These are phyloP conservation scores for Cryptococcus sp. DNA, from an alignment of 1,284 basidiomycete species.

Conservation along the genomic window DNA sequence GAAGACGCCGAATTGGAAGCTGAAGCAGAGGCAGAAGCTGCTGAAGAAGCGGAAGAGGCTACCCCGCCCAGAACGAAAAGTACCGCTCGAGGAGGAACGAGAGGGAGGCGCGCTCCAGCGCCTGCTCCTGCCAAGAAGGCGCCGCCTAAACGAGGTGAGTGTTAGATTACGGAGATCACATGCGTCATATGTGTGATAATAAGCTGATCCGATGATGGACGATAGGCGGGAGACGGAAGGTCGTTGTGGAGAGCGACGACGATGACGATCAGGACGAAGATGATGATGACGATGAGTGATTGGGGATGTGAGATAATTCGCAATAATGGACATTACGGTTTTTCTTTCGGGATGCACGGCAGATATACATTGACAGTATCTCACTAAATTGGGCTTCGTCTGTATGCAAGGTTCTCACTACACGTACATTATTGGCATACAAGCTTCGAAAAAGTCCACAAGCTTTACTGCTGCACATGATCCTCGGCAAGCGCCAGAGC, in stretches of 20 bases:
- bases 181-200: not conserved
- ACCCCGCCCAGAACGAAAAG: constrained; percentile 4
- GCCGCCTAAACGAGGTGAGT: constrained; percentile 25
- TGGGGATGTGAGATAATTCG: no score
- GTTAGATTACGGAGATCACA: no score
- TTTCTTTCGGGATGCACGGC: no score
- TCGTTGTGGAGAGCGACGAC: constrained; percentile 23
- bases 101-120: constrained; percentile 8
- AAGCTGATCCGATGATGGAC: not conserved
- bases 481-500: no score
- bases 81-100: not conserved
- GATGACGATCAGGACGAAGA: constrained; percentile 17
- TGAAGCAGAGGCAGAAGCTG: constrained; percentile 14
- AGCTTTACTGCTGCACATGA: no score
- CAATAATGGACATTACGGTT: no score
- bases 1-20: constrained; percentile 4
- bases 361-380: no score
- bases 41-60: constrained; percentile 10
- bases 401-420: no score
- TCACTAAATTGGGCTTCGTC: no score
- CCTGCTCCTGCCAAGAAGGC: constrained; percentile 7
- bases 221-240: constrained; percentile 13
- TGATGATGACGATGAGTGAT: not conserved
- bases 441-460: no score
- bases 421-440: no score